Evolutionary conservation across 805 yeast species (phyloP), one percentile per base, ranked within the genome.

Genomic region (Groenewaldozyma tartarivorans): DNA sequence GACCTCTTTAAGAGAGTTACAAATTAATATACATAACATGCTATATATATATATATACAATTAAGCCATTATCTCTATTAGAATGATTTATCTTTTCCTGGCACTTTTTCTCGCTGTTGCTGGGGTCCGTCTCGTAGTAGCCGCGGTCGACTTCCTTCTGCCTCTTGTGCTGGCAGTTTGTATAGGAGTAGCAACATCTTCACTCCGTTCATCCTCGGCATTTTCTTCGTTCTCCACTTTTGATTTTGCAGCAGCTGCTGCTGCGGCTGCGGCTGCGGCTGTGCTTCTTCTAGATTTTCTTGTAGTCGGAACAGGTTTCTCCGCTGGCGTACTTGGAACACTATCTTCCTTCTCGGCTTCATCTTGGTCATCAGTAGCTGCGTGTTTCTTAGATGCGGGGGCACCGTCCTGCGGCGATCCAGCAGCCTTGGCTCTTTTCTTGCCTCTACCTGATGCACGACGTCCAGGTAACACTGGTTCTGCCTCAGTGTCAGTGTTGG

Each of bases 171-270:
- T 39, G 19, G n/a, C 30, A 6, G 15, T 6, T 7, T 20, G 22
- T n/a, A 11, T 16, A 11, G 34, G 18, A 13, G 13, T 33, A n/a
- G 38, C 40, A 19, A 32, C 42, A 30, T 42, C 33, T 7, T 42
- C 45, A 17, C 27, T 32, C 35, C 36, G 18, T 21, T 36, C 26
- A 11, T 22, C 36, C 9, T 20, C 22, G 5, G 21, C 36, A 5
- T 41, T 26, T 4, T 35, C 37, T 11, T 43, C 33, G 11, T 36
- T 41, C 20, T 41, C 35, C 29, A 36, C 38, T 13, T 22, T 35
- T 19, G 16, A 13, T 26, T 24, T 30, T 5, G 42, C 49, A 19
- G 7, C 38, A 19, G 42, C 52, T 27, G 48, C 50, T 3, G 45
- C 55, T 13, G 21, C 42, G 20, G 33, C 17, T 26, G 33, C 7